These are phyloP conservation scores for Piedraia hortae DNA, from an alignment of 2,329 filamentous ascomycete genomes.

Conservation along the genomic window DNA sequence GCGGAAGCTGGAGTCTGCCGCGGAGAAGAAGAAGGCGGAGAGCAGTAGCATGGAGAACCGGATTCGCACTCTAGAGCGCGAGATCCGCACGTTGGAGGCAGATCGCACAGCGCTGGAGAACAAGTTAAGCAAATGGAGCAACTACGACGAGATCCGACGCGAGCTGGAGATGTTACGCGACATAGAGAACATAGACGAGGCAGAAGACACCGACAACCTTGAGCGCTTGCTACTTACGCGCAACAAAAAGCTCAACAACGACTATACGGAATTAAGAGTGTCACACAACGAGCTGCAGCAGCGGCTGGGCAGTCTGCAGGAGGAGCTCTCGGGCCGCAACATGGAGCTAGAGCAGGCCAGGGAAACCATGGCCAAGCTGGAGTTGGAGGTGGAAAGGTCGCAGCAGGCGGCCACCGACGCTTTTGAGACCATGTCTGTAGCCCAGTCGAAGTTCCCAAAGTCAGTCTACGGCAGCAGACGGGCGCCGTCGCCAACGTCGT, in stretches of 20 bases:
- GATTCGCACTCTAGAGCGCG: conserved; percentile 52
- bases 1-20: conserved; percentile 57
- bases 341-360: conserved; percentile 65
- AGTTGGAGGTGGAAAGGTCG: conserved; percentile 68
- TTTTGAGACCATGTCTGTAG: conserved; percentile 76
- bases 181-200: conserved; percentile 80
- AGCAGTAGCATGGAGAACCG: conserved; percentile 51
- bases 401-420: conserved; percentile 63
- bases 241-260: conserved; percentile 90
- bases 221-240: conserved; percentile 76
- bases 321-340: conserved; percentile 59
- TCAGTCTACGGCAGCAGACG: conserved; percentile 31
- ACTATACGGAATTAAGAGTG: conserved; percentile 73
- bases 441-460: conserved; percentile 49
- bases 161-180: conserved; percentile 87
- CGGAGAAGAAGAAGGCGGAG: conserved; percentile 60
- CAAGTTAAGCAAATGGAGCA: conserved; percentile 68
- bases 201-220: conserved; percentile 37
- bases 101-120: conserved; percentile 56
- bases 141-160: conserved; percentile 90
- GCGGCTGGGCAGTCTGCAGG: conserved; percentile 52
- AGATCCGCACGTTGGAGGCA: conserved; percentile 42
- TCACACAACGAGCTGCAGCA: conserved; percentile 78
- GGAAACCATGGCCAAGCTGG: conserved; percentile 62
- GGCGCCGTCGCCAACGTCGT: conserved; percentile 73